Evolutionary conservation across 2,329 filamentous ascomycete species (phyloP).

Genomic region (Xylaria polymorpha): DNA sequence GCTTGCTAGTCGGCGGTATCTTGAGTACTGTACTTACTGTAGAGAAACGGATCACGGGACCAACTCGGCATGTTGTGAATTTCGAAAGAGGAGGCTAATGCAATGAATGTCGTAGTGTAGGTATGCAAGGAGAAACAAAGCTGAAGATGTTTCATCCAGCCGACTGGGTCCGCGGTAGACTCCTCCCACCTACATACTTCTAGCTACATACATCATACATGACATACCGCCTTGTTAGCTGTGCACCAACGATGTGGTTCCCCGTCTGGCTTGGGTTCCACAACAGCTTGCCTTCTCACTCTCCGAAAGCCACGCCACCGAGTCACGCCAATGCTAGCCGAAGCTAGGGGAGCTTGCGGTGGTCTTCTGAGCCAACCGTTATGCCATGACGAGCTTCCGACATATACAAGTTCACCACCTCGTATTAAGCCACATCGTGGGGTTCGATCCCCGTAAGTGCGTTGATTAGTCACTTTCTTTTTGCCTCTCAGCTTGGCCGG

Average conservation of each 20-base stretch:
- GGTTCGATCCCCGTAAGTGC: slow-evolving; percentile 9
- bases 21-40: too few relatives aligned
- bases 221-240: neutral
- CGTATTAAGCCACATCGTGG: slow-evolving; percentile 31
- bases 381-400: slow-evolving; percentile 3
- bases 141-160: slow-evolving; percentile 34
- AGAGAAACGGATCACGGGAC: neutral
- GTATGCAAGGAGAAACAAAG: slow-evolving; percentile 11
- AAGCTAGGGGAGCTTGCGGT: slow-evolving; percentile 22
- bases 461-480: slow-evolving; percentile 28
- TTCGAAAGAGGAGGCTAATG: neutral
- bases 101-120: neutral
- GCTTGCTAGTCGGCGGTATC: neutral
- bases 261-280: slow-evolving; percentile 13
- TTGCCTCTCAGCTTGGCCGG: slow-evolving; percentile 34
- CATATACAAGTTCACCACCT: slow-evolving; percentile 1
- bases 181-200: neutral
- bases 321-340: slow-evolving; percentile 22
- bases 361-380: slow-evolving; percentile 28
- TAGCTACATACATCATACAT: too few relatives aligned
- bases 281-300: neutral
- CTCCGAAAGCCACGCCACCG: slow-evolving; percentile 1
- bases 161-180: slow-evolving; percentile 15
- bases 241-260: slow-evolving; percentile 1
- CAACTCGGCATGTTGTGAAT: neutral